Percentiles rank a stretch among this genome's conserved stretches.
These are phyloP conservation scores for Candida sakaeoensis DNA, from an alignment of 805 yeast genomes.

Conservation along the genomic window DNA sequence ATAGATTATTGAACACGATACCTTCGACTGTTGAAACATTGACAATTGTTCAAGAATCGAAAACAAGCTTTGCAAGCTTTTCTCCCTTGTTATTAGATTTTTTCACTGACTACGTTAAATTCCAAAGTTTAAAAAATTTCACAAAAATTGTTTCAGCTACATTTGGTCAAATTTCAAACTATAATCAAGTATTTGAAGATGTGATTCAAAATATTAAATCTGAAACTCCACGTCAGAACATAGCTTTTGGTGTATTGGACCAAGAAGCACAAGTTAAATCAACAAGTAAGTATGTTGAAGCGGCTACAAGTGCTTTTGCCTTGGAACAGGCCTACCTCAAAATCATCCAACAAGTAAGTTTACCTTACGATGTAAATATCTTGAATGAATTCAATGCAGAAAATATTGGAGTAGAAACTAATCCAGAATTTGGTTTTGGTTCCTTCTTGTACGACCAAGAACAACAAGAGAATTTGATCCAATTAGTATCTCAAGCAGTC, in stretches of 20 bases:
- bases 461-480: constrained; percentile 43
- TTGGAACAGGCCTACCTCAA: constrained; percentile 76
- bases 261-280: constrained; percentile 27
- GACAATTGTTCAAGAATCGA: constrained; percentile 61
- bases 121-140: constrained; percentile 44
- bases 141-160: constrained; percentile 52
- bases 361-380: constrained; percentile 47
- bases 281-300: constrained; percentile 24
- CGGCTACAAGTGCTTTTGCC: constrained; percentile 45
- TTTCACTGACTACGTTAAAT: constrained; percentile 52
- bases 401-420: constrained; percentile 41
- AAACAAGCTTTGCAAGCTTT: constrained; percentile 37
- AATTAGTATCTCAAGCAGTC: constrained; percentile 44
- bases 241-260: constrained; percentile 51
- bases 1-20: constrained; percentile 44
- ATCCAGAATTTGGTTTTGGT: constrained; percentile 91
- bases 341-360: constrained; percentile 68
- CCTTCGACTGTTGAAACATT: constrained; percentile 56
- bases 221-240: constrained; percentile 56
- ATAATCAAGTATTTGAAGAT: constrained; percentile 40
- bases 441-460: constrained; percentile 57
- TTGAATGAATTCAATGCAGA: constrained; percentile 55
- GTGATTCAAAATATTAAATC: constrained; percentile 51
- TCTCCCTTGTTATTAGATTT: constrained; percentile 76
- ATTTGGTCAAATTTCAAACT: constrained; percentile 46